Conservation (phyloP, 108 stramenopile genomes). For the Skeletonema grethae region DNA sequence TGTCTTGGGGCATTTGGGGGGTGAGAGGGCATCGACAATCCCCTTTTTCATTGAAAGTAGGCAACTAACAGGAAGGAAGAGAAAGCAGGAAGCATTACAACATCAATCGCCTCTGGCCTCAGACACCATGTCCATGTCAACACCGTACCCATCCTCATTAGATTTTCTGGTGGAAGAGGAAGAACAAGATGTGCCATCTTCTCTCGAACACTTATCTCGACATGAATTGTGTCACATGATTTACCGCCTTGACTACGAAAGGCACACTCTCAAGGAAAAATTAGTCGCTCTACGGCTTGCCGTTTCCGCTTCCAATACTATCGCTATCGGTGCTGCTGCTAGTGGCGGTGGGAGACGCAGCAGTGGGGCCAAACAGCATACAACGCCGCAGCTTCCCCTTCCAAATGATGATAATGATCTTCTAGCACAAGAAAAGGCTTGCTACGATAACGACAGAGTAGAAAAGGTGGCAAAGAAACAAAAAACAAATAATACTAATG, state of each 20-base stretch:
- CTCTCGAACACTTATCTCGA: constrained; percentile 27
- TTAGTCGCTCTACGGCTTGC: background rate
- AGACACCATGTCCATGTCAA: too few relatives aligned
- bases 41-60: too few relatives aligned
- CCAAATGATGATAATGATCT: too few relatives aligned
- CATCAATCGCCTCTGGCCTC: too few relatives aligned
- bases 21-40: background rate
- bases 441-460: background rate
- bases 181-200: constrained; percentile 23
- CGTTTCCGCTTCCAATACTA: background rate
- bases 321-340: background rate
- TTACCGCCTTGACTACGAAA: constrained; percentile 28
- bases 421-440: background rate
- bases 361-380: background rate
- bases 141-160: background rate
- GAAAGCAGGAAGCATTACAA: too few relatives aligned
- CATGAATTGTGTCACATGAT: constrained; percentile 35
- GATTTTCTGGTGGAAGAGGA: background rate
- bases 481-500: background rate
- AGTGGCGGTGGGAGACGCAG: background rate
- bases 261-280: constrained; percentile 18
- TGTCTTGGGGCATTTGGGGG: background rate
- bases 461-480: background rate
- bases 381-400: background rate
- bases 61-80: too few relatives aligned